A percentile compares a stretch with the other conserved stretches of the same genome.
phyloP scores from a whole-genome alignment of 2,329 filamentous ascomycete species.

The Cladosporium oxysporum region DNA sequence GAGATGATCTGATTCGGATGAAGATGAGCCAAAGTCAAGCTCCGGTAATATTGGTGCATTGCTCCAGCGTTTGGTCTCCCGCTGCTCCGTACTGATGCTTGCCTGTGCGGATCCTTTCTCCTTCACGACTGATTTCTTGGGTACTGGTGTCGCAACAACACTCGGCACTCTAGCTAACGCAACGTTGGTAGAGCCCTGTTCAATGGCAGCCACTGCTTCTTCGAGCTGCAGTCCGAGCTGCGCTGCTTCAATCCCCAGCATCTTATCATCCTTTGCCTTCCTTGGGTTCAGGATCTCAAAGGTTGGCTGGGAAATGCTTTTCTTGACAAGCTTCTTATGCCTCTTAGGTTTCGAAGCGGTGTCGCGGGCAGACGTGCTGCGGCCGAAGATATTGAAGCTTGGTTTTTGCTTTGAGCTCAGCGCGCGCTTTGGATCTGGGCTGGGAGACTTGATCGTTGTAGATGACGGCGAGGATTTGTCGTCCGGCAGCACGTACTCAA shows the following conservation, averaged over 20 bases:
- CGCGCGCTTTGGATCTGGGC: not conserved
- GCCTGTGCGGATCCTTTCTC: not conserved
- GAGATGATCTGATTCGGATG: not conserved
- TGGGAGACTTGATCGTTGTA: not conserved
- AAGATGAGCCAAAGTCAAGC: conserved; percentile 10
- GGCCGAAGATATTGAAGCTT: not conserved
- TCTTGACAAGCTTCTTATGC: conserved; percentile 9
- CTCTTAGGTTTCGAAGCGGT: conserved; percentile 5
- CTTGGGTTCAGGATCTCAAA: conserved; percentile 2
- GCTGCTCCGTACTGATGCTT: not conserved
- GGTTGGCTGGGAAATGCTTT: not conserved
- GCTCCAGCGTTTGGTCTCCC: not conserved
- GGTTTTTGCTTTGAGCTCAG: not conserved
- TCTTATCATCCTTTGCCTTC: not conserved
- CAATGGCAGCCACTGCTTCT: not conserved
- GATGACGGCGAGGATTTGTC: not conserved
- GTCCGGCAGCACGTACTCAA: not conserved
- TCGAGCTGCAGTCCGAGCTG: not conserved
- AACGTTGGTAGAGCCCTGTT: not conserved
- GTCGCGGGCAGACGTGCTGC: not conserved
- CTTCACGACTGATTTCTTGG: not conserved
- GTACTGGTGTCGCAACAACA: not conserved
- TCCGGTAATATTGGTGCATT: conserved; percentile 11
- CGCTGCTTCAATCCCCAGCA: not conserved
- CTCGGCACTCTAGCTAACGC: not conserved